A percentile compares a stretch with the other conserved stretches of the same genome.
phyloP scores from a whole-genome alignment of 352 stramenopile genomes.

The Thraustochytrium striatum region DNA sequence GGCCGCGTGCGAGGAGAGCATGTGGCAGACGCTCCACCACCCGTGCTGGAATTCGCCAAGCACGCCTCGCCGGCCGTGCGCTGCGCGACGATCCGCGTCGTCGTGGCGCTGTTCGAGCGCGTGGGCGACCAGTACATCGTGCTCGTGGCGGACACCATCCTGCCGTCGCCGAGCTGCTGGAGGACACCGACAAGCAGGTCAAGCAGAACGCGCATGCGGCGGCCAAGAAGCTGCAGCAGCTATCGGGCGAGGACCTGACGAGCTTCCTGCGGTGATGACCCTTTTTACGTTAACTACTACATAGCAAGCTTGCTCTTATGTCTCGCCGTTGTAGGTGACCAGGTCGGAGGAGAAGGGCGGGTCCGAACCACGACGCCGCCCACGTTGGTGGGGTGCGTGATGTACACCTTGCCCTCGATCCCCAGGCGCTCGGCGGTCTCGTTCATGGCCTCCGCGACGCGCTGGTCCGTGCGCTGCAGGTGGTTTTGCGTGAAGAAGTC shows the following conservation, averaged over 20 bases:
- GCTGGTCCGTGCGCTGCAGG: constrained; percentile 71
- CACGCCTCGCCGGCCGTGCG: constrained; percentile 10
- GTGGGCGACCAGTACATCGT: constrained; percentile 36
- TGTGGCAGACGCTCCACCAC: constrained; percentile 35
- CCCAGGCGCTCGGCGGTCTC: constrained; percentile 77
- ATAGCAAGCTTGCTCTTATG: constrained; percentile 55
- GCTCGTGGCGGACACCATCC: constrained; percentile 24
- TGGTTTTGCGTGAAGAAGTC: constrained; percentile 97
- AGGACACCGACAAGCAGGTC: constrained; percentile 11
- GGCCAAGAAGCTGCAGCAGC: constrained; percentile 44
- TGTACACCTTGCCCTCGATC: constrained; percentile 90
- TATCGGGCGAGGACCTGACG: constrained; percentile 22
- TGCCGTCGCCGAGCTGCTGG: constrained; percentile 23
- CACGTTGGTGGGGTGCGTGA: constrained; percentile 90
- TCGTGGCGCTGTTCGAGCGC: constrained; percentile 35
- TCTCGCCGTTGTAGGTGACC: constrained; percentile 70
- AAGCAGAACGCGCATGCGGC: constrained; percentile 9
- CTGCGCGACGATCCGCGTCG: constrained; percentile 1
- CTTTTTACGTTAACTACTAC: not conserved
- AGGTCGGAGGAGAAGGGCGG: constrained; percentile 75
- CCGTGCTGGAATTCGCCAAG: constrained; percentile 2
- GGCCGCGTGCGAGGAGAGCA: not conserved
- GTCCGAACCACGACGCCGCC: constrained; percentile 90
- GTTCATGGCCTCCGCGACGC: constrained; percentile 94
- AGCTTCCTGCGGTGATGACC: constrained; percentile 34